phyloP scores from a whole-genome alignment of 345 rosid species.

The Erodium maritimum region DNA sequence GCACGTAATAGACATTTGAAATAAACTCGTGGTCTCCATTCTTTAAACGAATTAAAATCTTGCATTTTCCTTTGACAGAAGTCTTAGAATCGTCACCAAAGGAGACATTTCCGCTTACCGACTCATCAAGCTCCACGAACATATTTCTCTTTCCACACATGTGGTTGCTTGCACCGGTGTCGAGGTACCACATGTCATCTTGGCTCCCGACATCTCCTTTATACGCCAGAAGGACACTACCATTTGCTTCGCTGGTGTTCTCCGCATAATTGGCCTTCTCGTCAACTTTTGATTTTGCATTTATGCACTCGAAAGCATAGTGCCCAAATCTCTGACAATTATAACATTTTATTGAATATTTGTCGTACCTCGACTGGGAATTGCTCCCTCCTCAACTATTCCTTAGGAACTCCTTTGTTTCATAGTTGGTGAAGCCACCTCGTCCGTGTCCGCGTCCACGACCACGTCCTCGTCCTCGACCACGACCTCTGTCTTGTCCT shows the following conservation, averaged over 20 bases:
- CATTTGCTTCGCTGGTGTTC: too few relatives aligned
- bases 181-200: conserved; percentile 2
- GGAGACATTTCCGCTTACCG: background rate
- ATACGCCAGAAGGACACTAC: too few relatives aligned
- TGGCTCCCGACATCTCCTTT: background rate
- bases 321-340: too few relatives aligned
- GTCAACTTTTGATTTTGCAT: too few relatives aligned
- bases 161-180: conserved; percentile 4
- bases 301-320: too few relatives aligned
- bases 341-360: too few relatives aligned
- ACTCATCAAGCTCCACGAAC: conserved; percentile 5
- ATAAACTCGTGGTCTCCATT: conserved; percentile 4
- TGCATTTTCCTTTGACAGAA: background rate
- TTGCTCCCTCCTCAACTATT: too few relatives aligned
- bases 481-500: background rate
- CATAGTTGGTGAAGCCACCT: too few relatives aligned
- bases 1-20: conserved; percentile 4
- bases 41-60: background rate
- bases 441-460: background rate
- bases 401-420: too few relatives aligned
- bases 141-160: conserved; percentile 1
- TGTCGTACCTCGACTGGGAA: too few relatives aligned
- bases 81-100: background rate
- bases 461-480: background rate
- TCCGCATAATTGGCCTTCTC: too few relatives aligned